Evolutionary conservation across 345 rosid species (phyloP), one percentile per base, ranked within the genome.

Genomic region (Raphanus raphanistrum): DNA sequence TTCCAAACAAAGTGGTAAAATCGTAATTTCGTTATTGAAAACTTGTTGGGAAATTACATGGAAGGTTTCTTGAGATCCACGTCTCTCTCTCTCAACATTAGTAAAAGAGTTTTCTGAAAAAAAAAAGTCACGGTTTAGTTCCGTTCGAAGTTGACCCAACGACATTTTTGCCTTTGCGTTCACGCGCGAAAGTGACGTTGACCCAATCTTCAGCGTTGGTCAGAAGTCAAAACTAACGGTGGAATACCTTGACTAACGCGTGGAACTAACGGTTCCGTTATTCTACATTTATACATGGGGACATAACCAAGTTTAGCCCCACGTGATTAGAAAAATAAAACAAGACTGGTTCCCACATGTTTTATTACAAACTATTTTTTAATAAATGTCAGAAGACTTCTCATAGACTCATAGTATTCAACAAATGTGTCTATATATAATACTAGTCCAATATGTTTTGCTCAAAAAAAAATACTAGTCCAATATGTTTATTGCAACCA

Each of bases 41-140:
- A 9, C 76, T 72, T 78, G 68, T 66, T 36, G 74, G 45, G 64
- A 72, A 55, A 77, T 70, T 70, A 63, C 80, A 62, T 63, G 58
- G 10, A 43, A 12, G 25, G 8, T 71, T n/a, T 26, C 17, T 38
- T 55, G 28, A 13, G 9, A 36, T 17, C 71, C 81, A 71, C 71
- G 55, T 48, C 52, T 43, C 52, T 35, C 41, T 45, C 55, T 48
- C 55, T 13, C 54, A 48, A 48, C 55, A 48, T n/a, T 48, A 5
- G 55, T 48, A 4, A 48, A n/a, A 48, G 17, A 48, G 55, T n/a
- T 48, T 48, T n/a, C 17, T 45, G 16, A 0, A 5, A 48, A 48
- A 48, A 41, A 41, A 48, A 48, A n/a, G 55, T 48, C 79, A 45
- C 52, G 55, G 73, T 60, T 58, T 55, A 21, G 62, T 60, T 60